These are phyloP conservation scores for Colletotrichum euphorbiae DNA, from an alignment of 2,329 filamentous ascomycete species.

Conservation along the genomic window DNA sequence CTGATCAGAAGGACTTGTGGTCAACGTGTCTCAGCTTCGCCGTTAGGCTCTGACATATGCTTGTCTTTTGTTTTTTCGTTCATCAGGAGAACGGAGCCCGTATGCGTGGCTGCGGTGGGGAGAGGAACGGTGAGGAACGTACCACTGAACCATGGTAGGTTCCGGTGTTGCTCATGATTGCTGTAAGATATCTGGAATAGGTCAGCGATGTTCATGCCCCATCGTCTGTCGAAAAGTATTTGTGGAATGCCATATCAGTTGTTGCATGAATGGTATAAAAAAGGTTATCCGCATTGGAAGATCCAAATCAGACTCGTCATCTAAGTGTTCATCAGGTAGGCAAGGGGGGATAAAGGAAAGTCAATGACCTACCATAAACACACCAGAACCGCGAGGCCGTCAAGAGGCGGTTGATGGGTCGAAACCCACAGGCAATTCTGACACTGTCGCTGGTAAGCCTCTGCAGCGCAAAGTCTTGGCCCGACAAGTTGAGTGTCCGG, in stretches of 20 bases:
- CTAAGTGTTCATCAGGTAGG: constrained; percentile 61
- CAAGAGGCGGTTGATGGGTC: background rate
- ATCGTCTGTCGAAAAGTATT: constrained; percentile 2
- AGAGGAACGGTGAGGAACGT: background rate
- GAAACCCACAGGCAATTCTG: background rate
- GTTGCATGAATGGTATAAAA: constrained; percentile 70
- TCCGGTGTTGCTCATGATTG: background rate
- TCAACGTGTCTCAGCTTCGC: constrained; percentile 42
- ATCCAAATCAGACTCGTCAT: constrained; percentile 75
- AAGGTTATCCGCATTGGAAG: constrained; percentile 69
- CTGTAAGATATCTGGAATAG: constrained; percentile 21
- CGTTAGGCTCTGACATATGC: constrained; percentile 44
- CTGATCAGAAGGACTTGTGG: constrained; percentile 40
- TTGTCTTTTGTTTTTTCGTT: constrained; percentile 43
- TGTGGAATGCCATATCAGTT: constrained; percentile 51
- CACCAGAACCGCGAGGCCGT: background rate
- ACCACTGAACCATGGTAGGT: constrained; percentile 7
- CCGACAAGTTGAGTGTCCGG: constrained; percentile 27
- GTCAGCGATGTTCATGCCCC: constrained; percentile 33
- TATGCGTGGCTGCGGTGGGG: background rate
- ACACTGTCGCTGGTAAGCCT: constrained; percentile 28
- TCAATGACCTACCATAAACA: constrained; percentile 30
- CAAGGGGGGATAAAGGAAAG: constrained; percentile 42
- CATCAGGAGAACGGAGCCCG: constrained; percentile 40
- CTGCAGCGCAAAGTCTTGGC: background rate